These are phyloP conservation scores for Lachancea lanzarotensis DNA, from an alignment of 805 yeast species.

Conservation along the genomic window DNA sequence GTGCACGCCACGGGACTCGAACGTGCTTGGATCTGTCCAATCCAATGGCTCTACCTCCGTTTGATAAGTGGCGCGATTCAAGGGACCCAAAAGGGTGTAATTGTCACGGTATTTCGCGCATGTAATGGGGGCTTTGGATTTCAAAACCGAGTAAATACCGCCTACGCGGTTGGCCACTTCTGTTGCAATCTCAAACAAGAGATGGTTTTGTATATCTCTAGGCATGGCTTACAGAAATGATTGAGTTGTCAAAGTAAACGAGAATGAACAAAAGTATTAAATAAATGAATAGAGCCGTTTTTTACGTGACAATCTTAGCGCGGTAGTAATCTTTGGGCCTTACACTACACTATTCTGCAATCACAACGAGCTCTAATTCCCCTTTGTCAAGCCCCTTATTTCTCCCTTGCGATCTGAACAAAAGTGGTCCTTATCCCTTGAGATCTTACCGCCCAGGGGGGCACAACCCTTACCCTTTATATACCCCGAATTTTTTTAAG, in stretches of 20 bases:
- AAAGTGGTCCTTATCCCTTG: background rate
- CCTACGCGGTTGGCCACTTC: constrained; percentile 98
- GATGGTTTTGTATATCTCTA: constrained; percentile 81
- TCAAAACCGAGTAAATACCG: constrained; percentile 93
- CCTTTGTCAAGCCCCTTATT: too few relatives aligned
- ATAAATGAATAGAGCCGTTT: too few relatives aligned
- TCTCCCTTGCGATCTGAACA: background rate
- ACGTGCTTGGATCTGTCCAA: constrained; percentile 41
- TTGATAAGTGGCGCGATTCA: constrained; percentile 64
- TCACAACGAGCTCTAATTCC: too few relatives aligned
- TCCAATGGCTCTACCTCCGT: constrained; percentile 76
- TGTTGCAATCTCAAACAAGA: constrained; percentile 90
- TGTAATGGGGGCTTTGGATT: constrained; percentile 94
- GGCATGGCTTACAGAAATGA: constrained; percentile 54
- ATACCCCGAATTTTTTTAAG: constrained; percentile 1
- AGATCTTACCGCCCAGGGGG: constrained; percentile 5
- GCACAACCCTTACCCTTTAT: background rate
- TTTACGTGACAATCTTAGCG: too few relatives aligned
- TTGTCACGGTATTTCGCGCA: constrained; percentile 87
- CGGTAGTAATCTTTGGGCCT: too few relatives aligned
- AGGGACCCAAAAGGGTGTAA: constrained; percentile 82
- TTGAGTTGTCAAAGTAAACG: too few relatives aligned
- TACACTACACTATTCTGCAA: too few relatives aligned
- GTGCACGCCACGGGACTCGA: constrained; percentile 17
- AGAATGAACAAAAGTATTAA: too few relatives aligned